Base-by-base conservation (phyloP, 495 filamentous ascomycete species). In the Lentithecium fluviatile region DNA sequence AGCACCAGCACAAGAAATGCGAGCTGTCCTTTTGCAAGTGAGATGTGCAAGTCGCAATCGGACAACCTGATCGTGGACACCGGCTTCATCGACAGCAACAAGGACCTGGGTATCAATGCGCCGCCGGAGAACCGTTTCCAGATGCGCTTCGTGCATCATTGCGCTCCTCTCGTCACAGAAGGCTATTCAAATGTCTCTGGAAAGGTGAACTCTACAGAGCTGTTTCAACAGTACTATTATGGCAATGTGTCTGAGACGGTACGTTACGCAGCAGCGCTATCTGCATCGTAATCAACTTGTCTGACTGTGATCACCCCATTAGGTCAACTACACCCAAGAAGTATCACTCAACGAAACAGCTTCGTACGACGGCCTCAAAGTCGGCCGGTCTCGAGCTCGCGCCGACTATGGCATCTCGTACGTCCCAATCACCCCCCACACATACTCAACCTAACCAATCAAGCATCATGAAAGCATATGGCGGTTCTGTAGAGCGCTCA, bases 61-160 rank as follows among this genome's bases (percentile, higher is more conserved):
- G 50, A n/a, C n/a, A 60, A 60, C 25, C 23, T 60, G 24, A 60
- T 53, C 29, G 38, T 60, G 25, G 54, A 57, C 12, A 47, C 46
- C 8, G 56, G 56, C 25, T 42, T 51, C 45, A 59, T 59, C 23
- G 47, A 59, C 45, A 59, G 37, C 37, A 45, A 59, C 45, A 11
- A 59, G 32, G 37, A 59, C 34, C 56, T 59, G 10, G 56, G 56
- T 20, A 59, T 59, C 45, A 59, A 59, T 34, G 25, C 48, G 11
- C 25, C 48, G n/a, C 49, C 49, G 32, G 38, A 53, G 8, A 40
- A 60, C 15, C 37, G 58, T 7, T 54, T 60, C 26, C 42, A 52
- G 19, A 15, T 60, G 7, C 43, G 58, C 8, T 32, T 53, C 17
- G 37, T 53, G 6, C 21, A 54, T 11, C 58, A 60, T 47, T 60